These are phyloP conservation scores for Quillaja saponaria DNA, from an alignment of 306 rosid genomes.

Conservation along the genomic window DNA sequence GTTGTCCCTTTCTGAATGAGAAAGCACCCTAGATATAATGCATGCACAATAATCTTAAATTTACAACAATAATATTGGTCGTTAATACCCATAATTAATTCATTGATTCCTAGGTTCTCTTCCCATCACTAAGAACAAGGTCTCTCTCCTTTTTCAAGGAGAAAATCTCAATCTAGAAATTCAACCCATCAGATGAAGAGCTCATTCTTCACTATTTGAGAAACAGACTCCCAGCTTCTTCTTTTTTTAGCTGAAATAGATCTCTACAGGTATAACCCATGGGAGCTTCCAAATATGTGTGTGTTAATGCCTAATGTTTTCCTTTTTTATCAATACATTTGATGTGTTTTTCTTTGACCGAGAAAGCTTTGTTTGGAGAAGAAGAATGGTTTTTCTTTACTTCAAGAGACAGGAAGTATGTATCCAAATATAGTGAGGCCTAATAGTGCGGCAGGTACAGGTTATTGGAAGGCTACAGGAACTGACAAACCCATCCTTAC, in stretches of 20 bases:
- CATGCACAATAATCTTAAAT: conserved; percentile 48
- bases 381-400: conserved; percentile 80
- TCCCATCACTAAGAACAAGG: conserved; percentile 27
- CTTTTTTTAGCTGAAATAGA: conserved; percentile 67
- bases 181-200: conserved; percentile 75
- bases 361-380: conserved; percentile 60
- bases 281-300: conserved; percentile 66
- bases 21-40: conserved; percentile 32
- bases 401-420: conserved; percentile 72
- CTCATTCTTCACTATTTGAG: conserved; percentile 65
- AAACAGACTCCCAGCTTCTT: conserved; percentile 59
- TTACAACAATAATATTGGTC: conserved; percentile 39
- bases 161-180: conserved; percentile 41
- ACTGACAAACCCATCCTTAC: conserved; percentile 66
- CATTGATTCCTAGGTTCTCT: conserved; percentile 42
- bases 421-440: conserved; percentile 84
- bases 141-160: conserved; percentile 37
- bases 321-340: background rate
- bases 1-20: conserved; percentile 49
- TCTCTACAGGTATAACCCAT: conserved; percentile 68
- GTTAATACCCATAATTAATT: conserved; percentile 36
- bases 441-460: conserved; percentile 69
- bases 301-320: background rate
- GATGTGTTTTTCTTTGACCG: conserved; percentile 12
- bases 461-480: conserved; percentile 85